Evolutionary conservation across 176 grass and related monocot genomes (phyloP).

Genomic region (Leersia perrieri): DNA sequence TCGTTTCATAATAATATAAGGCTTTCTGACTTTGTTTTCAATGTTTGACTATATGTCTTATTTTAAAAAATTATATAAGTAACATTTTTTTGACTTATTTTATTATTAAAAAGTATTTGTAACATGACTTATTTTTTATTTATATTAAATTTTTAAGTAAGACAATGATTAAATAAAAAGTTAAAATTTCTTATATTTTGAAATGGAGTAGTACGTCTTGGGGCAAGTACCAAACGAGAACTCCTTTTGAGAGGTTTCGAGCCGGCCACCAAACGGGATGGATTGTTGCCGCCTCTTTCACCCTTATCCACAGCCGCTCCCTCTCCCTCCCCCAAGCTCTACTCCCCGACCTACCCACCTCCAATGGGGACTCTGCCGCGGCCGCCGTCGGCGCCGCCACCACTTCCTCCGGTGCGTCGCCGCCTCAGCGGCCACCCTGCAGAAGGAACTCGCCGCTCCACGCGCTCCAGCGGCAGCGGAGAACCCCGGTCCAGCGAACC

Average conservation of each 20-base stretch:
- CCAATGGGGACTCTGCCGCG: constrained; percentile 2
- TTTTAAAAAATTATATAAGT: too few species aligned
- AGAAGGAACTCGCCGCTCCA: constrained; percentile 8
- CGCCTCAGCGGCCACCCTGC: constrained; percentile 1
- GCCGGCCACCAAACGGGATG: constrained; percentile 20
- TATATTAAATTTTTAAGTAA: too few species aligned
- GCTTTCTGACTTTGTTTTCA: too few species aligned
- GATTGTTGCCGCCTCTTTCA: constrained; percentile 29
- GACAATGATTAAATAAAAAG: too few species aligned
- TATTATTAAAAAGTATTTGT: too few species aligned
- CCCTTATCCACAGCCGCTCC: constrained; percentile 44
- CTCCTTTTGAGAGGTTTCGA: background rate
- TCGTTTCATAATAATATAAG: too few species aligned
- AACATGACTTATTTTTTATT: too few species aligned
- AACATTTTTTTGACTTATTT: too few species aligned
- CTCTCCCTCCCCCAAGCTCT: background rate
- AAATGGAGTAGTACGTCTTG: too few species aligned
- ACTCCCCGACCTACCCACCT: constrained; percentile 1
- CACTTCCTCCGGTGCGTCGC: constrained; percentile 5
- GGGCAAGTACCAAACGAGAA: too few species aligned
- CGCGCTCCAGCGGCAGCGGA: background rate
- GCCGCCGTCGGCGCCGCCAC: background rate
- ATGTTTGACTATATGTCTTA: too few species aligned
- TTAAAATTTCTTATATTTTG: too few species aligned
- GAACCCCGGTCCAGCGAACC: background rate